Evolutionary conservation across 2,329 filamentous ascomycete species (phyloP).

Genomic region (Xylaria sp.): DNA sequence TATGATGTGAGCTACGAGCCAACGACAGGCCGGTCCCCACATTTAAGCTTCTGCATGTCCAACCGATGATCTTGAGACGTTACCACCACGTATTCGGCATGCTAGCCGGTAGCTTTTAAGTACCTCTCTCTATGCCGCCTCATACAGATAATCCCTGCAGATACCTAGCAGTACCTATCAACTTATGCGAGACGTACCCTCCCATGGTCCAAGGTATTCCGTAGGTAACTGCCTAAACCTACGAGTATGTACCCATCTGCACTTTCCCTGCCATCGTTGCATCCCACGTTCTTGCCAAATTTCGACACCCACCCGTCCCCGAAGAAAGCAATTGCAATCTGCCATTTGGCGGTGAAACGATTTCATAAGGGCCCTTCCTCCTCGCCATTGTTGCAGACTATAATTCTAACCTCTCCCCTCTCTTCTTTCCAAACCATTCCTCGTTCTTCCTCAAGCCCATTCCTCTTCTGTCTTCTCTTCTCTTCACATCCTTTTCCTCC

Average conservation of each 20-base stretch:
- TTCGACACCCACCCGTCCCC: slow-evolving; percentile 9
- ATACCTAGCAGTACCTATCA: not conserved
- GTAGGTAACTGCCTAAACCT: no score
- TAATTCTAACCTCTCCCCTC: slow-evolving; percentile 1
- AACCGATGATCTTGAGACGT: not conserved
- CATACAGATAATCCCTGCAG: not conserved
- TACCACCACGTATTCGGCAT: not conserved
- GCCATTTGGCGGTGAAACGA: slow-evolving; percentile 29
- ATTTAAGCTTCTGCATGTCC: not conserved
- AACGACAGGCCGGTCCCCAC: not conserved
- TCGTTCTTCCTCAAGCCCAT: slow-evolving; percentile 1
- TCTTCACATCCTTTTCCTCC: slow-evolving; percentile 1
- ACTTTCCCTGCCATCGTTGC: not conserved
- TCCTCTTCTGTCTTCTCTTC: slow-evolving; percentile 13
- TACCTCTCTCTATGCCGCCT: not conserved
- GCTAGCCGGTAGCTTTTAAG: not conserved
- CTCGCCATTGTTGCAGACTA: slow-evolving; percentile 16
- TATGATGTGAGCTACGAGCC: no score
- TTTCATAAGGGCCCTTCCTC: slow-evolving; percentile 21
- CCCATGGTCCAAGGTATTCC: not conserved
- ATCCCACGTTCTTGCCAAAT: slow-evolving; percentile 11
- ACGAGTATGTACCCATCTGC: no score
- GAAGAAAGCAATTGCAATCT: slow-evolving; percentile 10
- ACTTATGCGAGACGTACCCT: not conserved
- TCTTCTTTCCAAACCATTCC: not conserved